Evolutionary conservation across 768 basidiomycete genomes (phyloP), one percentile per base, ranked within the genome.

Genomic region (Imleria badia): DNA sequence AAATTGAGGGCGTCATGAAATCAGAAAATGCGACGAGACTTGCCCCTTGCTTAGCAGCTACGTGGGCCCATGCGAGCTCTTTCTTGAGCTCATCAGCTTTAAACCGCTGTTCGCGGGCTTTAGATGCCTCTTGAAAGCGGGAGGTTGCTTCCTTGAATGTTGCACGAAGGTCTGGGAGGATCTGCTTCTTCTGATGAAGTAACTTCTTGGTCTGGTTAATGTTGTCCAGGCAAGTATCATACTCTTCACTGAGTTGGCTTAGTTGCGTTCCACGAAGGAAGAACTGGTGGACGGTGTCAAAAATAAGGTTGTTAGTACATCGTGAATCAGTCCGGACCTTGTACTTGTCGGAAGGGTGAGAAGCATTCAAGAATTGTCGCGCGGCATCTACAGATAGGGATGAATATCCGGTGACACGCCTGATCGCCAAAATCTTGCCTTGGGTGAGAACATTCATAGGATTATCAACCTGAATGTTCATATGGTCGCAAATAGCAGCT

Each of bases 401-500:
- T 54, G n/a, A 57, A 38, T 33, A 40, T 3, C 23, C 1, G 5
- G 39, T 11, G 33, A 45, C n/a, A 29, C 3, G 3, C 22, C 10
- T 20, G 6, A 17, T n/a, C 14, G 22, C 22, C 8, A 20, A 26
- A 10, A 55, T 64, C 23, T 34, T 58, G 80, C 88, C 91, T 78
- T 94, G 92, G 1, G 91, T 94, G 41, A 96, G 78, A 23, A 99
- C 87, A 57, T 92, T 98, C 84, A 98, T 85, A 2, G 95, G 96
- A 65, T 95, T 95, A 67, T 97, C 94, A 55, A 97, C 91, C 67
- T 96, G 94, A 51, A 99, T 91, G 63, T 94, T 94, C 88, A 97
- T 96, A 60, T 94, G 89, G 66, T 96, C 92, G 63, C 89, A 89
- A 46, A 99, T 98, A 2, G 86, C 83, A 17, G 89, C 80, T 12